A percentile compares a stretch with the other conserved stretches of the same genome.
phyloP scores from a whole-genome alignment of 441 rosid genomes.

The Erodium moschatum region DNA sequence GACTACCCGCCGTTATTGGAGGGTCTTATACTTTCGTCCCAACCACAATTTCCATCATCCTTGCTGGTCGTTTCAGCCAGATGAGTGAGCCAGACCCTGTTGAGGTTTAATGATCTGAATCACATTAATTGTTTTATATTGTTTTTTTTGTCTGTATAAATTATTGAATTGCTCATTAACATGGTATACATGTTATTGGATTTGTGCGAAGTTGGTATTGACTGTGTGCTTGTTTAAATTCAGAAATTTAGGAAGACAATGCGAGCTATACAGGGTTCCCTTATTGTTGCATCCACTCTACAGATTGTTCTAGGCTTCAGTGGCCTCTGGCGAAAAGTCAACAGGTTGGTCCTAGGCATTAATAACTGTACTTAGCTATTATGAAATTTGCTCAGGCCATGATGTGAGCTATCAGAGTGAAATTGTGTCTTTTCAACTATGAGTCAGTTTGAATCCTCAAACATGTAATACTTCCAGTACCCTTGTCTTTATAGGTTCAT shows the following conservation, averaged over 20 bases:
- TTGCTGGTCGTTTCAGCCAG: conserved; percentile 63
- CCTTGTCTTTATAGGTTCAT: too few relatives aligned
- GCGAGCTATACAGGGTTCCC: conserved; percentile 89
- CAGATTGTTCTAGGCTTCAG: conserved; percentile 95
- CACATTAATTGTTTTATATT: conserved; percentile 12
- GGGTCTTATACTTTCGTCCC: conserved; percentile 85
- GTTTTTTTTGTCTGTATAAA: neutral
- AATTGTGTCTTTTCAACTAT: neutral
- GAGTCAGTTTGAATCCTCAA: neutral
- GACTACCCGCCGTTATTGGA: conserved; percentile 85
- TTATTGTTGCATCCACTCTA: conserved; percentile 86
- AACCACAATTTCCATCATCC: conserved; percentile 76
- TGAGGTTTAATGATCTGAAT: conserved; percentile 44
- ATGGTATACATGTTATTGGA: neutral
- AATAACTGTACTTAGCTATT: neutral
- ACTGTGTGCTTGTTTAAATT: conserved; percentile 16
- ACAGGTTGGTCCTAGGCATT: conserved; percentile 41
- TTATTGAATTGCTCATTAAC: conserved; percentile 1
- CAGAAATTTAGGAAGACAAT: conserved; percentile 77
- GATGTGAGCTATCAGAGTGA: too few relatives aligned
- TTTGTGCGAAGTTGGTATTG: conserved; percentile 7
- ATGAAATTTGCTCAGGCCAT: neutral
- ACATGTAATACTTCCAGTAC: too few relatives aligned
- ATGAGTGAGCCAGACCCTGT: conserved; percentile 48
- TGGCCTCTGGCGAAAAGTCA: conserved; percentile 91